Base-by-base conservation (phyloP, 208 protist genomes). In the Leishmania aethiopica region DNA sequence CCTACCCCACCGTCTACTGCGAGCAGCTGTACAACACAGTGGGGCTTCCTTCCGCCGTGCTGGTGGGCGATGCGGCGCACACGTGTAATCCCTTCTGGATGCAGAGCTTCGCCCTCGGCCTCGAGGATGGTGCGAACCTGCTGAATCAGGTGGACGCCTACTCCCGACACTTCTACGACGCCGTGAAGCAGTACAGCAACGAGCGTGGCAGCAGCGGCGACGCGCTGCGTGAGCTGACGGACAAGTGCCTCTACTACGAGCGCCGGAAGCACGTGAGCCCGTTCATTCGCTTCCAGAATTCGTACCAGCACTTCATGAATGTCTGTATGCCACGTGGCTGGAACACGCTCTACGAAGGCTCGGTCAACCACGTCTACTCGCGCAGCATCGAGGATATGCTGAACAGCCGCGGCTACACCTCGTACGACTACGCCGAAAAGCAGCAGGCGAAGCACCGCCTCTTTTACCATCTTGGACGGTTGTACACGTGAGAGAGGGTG, bases 381-480 rank as follows among this genome's bases (percentile, higher is more conserved):
- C 89, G 90, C 74, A 96, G 89, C 70, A 88, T 98, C 49, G 95
- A 98, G 73, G 81, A 88, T 7, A 98, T 98, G 95, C 83, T 97
- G 19, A 97, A 98, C 87, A 92, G 95, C 59, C 90, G 93, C 28
- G 95, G 93, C 32, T 98, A 98, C 88, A 95, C 95, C 62, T 96
- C 91, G 47, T 98, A 96, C 85, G 92, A 95, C 66, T 97, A 91
- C 78, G 93, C 91, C 37, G 95, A 98, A 72, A 94, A 97, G 83
- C 95, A 98, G 85, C 95, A 98, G 80, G 79, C 88, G 70, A 96
- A 96, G 83, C 95, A 98, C 79, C 79, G 86, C 13, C 75, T 84
- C 25, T 96, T 94, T 77, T 95, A 92, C 85, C 92, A 96, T 75
- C 71, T 96, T 47, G 93, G 93, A 17, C 91, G 92, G 49, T 81